phyloP scores from a whole-genome alignment of 73 alveolate genomes.

The Effrenium voratum region DNA sequence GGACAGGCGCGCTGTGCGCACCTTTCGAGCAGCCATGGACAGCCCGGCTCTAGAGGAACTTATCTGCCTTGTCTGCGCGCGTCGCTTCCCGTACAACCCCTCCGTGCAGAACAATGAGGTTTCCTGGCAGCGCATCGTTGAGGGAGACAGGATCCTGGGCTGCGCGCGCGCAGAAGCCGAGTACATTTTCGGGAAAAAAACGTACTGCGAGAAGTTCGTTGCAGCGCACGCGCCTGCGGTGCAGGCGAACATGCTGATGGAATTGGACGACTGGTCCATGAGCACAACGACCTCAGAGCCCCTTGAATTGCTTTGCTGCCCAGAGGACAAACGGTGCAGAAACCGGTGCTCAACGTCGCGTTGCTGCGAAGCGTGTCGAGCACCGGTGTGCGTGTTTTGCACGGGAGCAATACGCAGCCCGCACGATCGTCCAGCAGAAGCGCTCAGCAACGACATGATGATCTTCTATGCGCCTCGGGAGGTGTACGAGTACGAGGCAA shows the following conservation, averaged over 20 bases:
- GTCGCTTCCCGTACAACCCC: background rate
- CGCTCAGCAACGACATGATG: conserved; percentile 80
- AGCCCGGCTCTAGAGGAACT: background rate
- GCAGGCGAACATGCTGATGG: background rate
- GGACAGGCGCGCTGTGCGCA: background rate
- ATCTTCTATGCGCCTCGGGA: conserved; percentile 79
- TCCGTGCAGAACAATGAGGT: background rate
- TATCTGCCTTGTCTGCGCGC: background rate
- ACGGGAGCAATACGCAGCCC: too few species aligned
- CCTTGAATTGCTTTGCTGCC: background rate
- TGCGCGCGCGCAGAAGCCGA: background rate
- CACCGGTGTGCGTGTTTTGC: background rate
- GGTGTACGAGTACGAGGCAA: conserved; percentile 90
- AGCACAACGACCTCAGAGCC: too few species aligned
- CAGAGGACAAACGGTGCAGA: background rate
- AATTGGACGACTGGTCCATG: background rate
- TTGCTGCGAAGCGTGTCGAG: background rate
- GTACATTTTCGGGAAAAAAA: background rate
- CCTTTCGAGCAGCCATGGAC: background rate
- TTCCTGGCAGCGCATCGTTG: background rate
- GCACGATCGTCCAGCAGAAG: background rate
- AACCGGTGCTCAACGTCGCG: background rate
- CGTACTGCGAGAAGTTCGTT: background rate
- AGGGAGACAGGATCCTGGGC: background rate
- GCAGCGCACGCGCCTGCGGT: background rate